Base-by-base conservation (phyloP, 495 filamentous ascomycete species). In the Apiosordaria backusii region DNA sequence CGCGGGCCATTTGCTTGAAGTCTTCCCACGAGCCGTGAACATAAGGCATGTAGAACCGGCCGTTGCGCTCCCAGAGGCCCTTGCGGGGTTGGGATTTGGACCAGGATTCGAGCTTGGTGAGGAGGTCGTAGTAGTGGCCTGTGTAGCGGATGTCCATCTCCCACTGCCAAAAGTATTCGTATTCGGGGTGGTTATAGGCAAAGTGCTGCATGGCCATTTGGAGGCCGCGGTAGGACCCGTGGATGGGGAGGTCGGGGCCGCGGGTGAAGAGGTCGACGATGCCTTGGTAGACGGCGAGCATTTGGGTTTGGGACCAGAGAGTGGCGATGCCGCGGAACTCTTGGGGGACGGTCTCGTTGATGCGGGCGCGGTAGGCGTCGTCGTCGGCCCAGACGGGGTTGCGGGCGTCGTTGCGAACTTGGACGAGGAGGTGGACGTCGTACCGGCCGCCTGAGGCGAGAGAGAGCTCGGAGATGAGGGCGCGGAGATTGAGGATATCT, bases 151-250 rank as follows among this genome's bases (percentile, higher is more conserved):
- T 87, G 72, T 99, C 95, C 89, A 98, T 96, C 78, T 99, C 95
- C 93, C 93, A 97, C 72, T 99, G 93, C 95, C 95, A 99, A 78
- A 94, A 90, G 77, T 88, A 91, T 65, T 98, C 96, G 73, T 95
- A 99, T 73, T 97, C 93, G 0, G 91, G 90, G 75, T 99, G 95
- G 52, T 87, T 85, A 68, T 91, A 86, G 18, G 94, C 89, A 72
- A 97, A 99, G 75, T 90, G 89, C 72, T 97, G 95, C 80, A 98
- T 86, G 10, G 94, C 91, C 92, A 97, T 94, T 74, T 91, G 92
- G 24, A 92, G 87, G 65, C 89, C 90, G 52, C 95, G 90, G 78
- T 98, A 98, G 0, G 92, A 92, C 4, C 94, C 95, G 75, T 97
- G 90, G 0, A 97, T 87, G 1, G 91, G 91, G 2, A 97, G 81